Evolutionary conservation across 768 basidiomycete species (phyloP).

Genomic region (Serendipita sp.): DNA sequence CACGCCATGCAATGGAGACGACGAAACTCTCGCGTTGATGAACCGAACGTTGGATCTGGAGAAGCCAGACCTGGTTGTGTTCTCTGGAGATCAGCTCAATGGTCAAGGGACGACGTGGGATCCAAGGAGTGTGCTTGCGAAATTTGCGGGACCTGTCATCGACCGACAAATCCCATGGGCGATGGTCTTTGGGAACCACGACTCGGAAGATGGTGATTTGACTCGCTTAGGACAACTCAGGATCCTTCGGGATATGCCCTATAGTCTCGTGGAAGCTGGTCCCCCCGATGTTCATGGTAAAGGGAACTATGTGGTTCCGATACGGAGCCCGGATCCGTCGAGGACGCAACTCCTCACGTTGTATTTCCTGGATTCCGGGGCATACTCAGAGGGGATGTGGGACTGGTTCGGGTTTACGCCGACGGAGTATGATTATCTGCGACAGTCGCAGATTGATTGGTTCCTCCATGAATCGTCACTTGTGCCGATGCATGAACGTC

Average conservation of each 20-base stretch:
- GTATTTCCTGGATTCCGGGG: slow-evolving; percentile 82
- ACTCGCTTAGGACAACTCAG: slow-evolving; percentile 48
- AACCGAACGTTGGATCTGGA: slow-evolving; percentile 56
- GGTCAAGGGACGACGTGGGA: slow-evolving; percentile 88
- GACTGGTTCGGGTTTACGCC: slow-evolving; percentile 32
- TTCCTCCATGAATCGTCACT: slow-evolving; percentile 73
- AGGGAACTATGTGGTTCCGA: slow-evolving; percentile 82
- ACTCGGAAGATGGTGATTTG: slow-evolving; percentile 49
- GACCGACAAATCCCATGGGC: slow-evolving; percentile 76
- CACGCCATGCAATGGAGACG: slow-evolving; percentile 51
- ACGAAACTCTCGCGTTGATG: slow-evolving; percentile 61
- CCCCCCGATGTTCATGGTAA: slow-evolving; percentile 76
- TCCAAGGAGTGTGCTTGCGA: slow-evolving; percentile 70
- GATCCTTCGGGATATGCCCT: slow-evolving; percentile 66
- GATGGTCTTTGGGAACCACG: slow-evolving; percentile 90
- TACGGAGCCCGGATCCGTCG: slow-evolving; percentile 74
- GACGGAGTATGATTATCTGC: slow-evolving; percentile 77
- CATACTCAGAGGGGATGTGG: slow-evolving; percentile 45
- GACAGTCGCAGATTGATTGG: slow-evolving; percentile 77
- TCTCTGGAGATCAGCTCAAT: slow-evolving; percentile 87
- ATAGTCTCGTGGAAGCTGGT: slow-evolving; percentile 65
- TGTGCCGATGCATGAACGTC: slow-evolving; percentile 51
- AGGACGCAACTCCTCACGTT: slow-evolving; percentile 78
- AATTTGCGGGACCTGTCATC: slow-evolving; percentile 67
- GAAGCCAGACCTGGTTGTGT: slow-evolving; percentile 82